Base-by-base conservation (phyloP, 306 rosid species). In the Quercus bicolor region DNA sequence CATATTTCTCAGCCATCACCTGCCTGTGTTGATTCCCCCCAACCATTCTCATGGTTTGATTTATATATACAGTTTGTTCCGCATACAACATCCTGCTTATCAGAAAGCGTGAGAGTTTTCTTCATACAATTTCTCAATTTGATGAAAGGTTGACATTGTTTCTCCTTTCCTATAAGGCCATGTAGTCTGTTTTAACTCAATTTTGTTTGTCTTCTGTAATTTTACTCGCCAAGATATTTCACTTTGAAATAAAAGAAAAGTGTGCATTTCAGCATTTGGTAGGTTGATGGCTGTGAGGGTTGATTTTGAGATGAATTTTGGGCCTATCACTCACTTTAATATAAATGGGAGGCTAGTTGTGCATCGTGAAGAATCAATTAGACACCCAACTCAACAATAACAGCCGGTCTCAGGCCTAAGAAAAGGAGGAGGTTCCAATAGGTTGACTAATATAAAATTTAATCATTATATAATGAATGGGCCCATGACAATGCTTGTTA, bases 31-130 rank as follows among this genome's bases (percentile, higher is more conserved):
- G 72, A n/a, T 74, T 31, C 53, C 70, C 26, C 26, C 43, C 66
- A 21, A 61, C 29, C 51, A 14, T 56, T 80, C 43, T 24, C 59
- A n/a, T 60, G 75, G 72, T 51, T 33, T 48, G n/a, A 62, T 62
- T 28, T 13, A 28, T 28, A 15, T 13, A 62, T 62, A 6, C 69
- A 26, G 37, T 21, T 72, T 73, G 56, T 62, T 52, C 73, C 78
- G 31, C 72, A 56, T 24, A 53, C 53, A n/a, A 52, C 70, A 74
- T 79, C 75, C 76, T 73, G 45, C 77, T 73, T 73, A 48, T 71
- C 79, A 21, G 77, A 33, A 73, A 59, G 78, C 57, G 26, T 29
- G 33, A 75, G 51, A 65, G 73, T 34, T 24, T 26, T 33, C 15
- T 56, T 61, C 18, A 19, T 53, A 18, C 20, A 64, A 43, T 13